Evolutionary conservation across 179 eudicot species (phyloP), one percentile per base, ranked within the genome.

Genomic region (Heliamphora pulchella): DNA sequence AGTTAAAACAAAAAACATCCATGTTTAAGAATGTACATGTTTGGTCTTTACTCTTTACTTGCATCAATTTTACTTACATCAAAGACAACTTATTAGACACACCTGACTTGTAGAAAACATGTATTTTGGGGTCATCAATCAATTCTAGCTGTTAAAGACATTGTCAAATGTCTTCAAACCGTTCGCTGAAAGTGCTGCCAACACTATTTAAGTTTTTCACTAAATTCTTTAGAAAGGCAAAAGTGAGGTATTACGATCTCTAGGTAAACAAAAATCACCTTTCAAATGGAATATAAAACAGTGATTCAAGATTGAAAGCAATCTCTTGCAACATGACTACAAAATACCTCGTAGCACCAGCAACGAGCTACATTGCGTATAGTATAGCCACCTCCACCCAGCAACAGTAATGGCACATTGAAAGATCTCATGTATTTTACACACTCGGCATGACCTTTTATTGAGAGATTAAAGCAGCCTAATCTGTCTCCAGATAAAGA

Each of bases 321-420:
- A 78, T 50, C 10, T 18, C 46, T 20, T 22, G 31, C 44, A 44
- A 9, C 15, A 41, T 55, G 54, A 20, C 59, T 47, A 11, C 20
- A 71, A 7, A 79, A 74, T 88, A 92, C 96, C 96, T 92, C 96
- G 83, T 92, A 92, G 80, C 96, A 92, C 96, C 96, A 92, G 82
- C 96, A 92, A 69, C 96, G 94, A 86, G 96, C 96, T 74, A 92
- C 96, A 81, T 92, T 92, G 77, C 96, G 87, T 82, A 92, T 92
- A 3, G 96, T 92, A 80, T 92, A 92, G 74, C 96, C 96, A 75
- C 96, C 96, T 54, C 92, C 93, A 66, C 93, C 93, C n/a, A 90
- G 77, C 79, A 90, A 79, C 78, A 90, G 78, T 77, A 90, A 76
- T 0, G 96, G 96, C 80, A 92, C 96, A 83, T 92, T 92, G 77